Evolutionary conservation across 805 yeast species (phyloP).

Genomic region (Cyberlindnera mycetangii): DNA sequence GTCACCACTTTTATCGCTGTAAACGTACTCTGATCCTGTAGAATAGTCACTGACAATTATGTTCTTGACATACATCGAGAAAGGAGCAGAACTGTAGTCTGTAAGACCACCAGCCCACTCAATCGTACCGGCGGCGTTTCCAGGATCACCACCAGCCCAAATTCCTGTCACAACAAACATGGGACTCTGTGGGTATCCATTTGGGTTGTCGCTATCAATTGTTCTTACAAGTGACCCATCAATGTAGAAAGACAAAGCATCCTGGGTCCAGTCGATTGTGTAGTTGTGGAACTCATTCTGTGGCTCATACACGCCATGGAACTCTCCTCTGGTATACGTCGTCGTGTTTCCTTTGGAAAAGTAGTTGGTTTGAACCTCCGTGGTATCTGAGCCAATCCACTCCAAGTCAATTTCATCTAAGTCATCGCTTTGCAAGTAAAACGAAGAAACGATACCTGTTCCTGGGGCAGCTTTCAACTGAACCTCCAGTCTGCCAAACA

Average conservation of each 20-base stretch:
- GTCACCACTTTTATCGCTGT: slow-evolving; percentile 52
- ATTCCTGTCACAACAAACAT: slow-evolving; percentile 67
- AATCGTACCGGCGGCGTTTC: slow-evolving; percentile 63
- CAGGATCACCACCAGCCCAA: slow-evolving; percentile 83
- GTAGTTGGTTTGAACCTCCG: slow-evolving; percentile 73
- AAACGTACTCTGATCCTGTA: slow-evolving; percentile 55
- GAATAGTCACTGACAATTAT: slow-evolving; percentile 69
- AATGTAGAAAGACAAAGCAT: slow-evolving; percentile 61
- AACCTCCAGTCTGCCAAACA: slow-evolving; percentile 85
- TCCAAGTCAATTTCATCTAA: slow-evolving; percentile 88
- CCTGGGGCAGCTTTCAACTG: slow-evolving; percentile 72
- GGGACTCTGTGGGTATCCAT: slow-evolving; percentile 91
- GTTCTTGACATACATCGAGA: slow-evolving; percentile 58
- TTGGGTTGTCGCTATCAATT: slow-evolving; percentile 45
- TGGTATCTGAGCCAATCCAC: slow-evolving; percentile 78
- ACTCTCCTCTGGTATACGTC: slow-evolving; percentile 77
- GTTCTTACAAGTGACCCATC: slow-evolving; percentile 73
- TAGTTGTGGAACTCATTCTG: slow-evolving; percentile 66
- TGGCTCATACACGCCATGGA: slow-evolving; percentile 58
- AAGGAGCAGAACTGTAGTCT: slow-evolving; percentile 64
- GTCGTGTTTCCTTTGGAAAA: slow-evolving; percentile 79
- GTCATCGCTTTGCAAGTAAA: slow-evolving; percentile 80
- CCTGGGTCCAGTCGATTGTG: slow-evolving; percentile 80
- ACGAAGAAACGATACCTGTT: slow-evolving; percentile 73
- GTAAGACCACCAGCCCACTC: slow-evolving; percentile 82